Conservation (phyloP, 1,284 basidiomycete genomes). For the Ustilago cynodontis region DNA sequence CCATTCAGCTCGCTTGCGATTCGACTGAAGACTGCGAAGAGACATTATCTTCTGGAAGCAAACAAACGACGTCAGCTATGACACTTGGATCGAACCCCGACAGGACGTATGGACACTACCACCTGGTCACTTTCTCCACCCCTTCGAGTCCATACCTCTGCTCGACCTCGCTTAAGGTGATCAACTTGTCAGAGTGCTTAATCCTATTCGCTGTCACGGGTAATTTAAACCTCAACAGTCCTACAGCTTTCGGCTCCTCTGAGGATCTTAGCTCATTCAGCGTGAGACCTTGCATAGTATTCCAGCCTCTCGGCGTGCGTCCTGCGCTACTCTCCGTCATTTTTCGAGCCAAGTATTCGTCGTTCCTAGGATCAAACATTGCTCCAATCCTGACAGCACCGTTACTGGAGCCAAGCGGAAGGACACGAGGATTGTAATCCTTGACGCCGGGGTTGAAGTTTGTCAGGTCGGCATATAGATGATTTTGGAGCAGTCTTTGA, state of each 20-base stretch:
- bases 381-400: not conserved
- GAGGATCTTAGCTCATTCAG: not conserved
- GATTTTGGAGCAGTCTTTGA: not conserved
- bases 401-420: not conserved
- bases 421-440: not conserved
- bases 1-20: no score
- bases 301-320: not conserved
- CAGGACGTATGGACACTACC: no score
- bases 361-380: not conserved
- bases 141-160: not conserved
- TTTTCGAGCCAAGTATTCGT: not conserved
- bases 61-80: no score
- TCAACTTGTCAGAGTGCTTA: not conserved
- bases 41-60: no score
- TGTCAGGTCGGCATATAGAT: not conserved
- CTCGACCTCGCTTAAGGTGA: not conserved
- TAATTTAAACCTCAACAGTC: not conserved
- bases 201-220: not conserved
- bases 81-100: no score
- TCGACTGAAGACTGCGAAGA: no score
- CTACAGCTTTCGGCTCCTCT: not conserved
- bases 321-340: not conserved
- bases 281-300: not conserved
- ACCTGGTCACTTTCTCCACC: not conserved
- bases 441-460: not conserved